Evolutionary conservation across 176 grass and related monocot genomes (phyloP), one percentile per base, ranked within the genome.

Genomic region (Aechmea fasciata): DNA sequence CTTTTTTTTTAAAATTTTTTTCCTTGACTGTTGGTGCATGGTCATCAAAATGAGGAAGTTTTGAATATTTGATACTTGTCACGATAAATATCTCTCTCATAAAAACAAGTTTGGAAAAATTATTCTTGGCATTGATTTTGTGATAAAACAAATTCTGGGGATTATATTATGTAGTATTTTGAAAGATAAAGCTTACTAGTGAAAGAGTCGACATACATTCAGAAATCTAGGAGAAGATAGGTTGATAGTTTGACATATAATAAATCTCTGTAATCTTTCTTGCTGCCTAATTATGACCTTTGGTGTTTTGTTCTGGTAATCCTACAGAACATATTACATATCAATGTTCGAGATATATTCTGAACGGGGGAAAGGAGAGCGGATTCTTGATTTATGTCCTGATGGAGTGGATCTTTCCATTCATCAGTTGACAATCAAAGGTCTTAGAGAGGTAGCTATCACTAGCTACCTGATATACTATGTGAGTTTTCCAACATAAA

Each of bases 331-430:
- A 19, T 88, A 88, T 83, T 91, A 68, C 57, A 63, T 96, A 23
- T 90, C 92, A 23, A 87, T 96, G 80, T 85, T 96, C 17, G 88
- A 96, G 69, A 96, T 96, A 68, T 78, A 91, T 65, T 88, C 83
- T 18, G 88, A 88, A 68, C 68, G 72, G 47, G 88, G 92, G 67
- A 96, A 84, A 68, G 92, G 88, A 63, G 88, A 96, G 66, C 70
- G 13, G 19, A 96, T 96, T 57, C 81, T 96, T 13, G 92, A 96
- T 51, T 78, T 96, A 73, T 65, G 87, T 48, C 78, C 83, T 64
- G 77, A 88, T 80, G 75, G 67, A 62, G 29, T 75, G 15, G 88
- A 91, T 14, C 68, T 88, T 11, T 69, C 85, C 17, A 70, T 96
- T 50, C 85, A 91, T 75, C 88, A 96, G 57, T 86, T 83, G 26